phyloP scores from a whole-genome alignment of 176 grass and related monocot genomes.

The Carex kokanica region DNA sequence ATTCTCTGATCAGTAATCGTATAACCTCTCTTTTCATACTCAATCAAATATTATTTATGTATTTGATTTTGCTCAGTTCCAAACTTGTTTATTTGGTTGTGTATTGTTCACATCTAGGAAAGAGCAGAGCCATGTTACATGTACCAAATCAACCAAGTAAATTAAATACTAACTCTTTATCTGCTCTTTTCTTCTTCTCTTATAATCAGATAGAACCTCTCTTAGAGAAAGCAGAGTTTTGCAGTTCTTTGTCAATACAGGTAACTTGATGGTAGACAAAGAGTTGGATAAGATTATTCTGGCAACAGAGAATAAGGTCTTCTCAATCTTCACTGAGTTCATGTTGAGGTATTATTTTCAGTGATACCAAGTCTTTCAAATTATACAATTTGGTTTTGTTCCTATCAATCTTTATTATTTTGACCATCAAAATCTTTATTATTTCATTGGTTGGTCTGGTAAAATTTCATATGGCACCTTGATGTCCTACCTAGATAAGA shows the following conservation, averaged over 20 bases:
- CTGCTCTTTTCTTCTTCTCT: not conserved
- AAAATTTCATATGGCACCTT: not conserved
- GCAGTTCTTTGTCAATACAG: not conserved
- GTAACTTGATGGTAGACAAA: not conserved
- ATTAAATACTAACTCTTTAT: not conserved
- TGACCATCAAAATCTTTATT: too few relatives aligned
- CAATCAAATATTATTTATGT: not conserved
- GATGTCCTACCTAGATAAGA: not conserved
- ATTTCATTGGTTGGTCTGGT: not conserved
- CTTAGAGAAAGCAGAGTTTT: not conserved
- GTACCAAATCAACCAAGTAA: not conserved
- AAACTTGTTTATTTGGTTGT: not conserved
- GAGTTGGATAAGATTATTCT: not conserved
- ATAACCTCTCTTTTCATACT: not conserved
- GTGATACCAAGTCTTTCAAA: not conserved
- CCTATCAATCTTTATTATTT: not conserved
- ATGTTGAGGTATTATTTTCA: slow-evolving; percentile 35
- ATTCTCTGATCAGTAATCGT: not conserved
- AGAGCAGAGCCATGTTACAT: not conserved
- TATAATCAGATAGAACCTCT: not conserved
- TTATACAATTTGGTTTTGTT: not conserved
- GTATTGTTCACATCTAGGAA: not conserved
- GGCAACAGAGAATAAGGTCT: not conserved
- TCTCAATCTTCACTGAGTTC: slow-evolving; percentile 35
- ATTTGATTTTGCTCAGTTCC: not conserved